phyloP scores from a whole-genome alignment of 1,139 yeast genomes.

The Candida sp. region DNA sequence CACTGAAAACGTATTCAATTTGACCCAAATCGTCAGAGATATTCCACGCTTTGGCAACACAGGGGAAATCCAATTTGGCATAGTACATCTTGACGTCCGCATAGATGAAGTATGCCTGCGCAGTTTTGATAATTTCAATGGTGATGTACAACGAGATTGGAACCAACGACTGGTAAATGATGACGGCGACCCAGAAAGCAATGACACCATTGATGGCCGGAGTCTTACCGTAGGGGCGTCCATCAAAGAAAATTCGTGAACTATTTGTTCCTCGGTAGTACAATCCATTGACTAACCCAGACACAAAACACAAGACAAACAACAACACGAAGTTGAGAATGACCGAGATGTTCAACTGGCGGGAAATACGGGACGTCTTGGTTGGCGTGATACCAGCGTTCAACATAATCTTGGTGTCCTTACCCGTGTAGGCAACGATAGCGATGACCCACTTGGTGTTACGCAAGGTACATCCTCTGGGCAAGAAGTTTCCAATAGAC shows the following conservation, averaged over 20 bases:
- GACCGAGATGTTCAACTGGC: slow-evolving; percentile 84
- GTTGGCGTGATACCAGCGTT: slow-evolving; percentile 95
- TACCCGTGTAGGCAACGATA: slow-evolving; percentile 86
- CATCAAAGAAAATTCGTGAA: slow-evolving; percentile 77
- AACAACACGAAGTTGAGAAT: slow-evolving; percentile 75
- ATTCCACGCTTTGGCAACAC: slow-evolving; percentile 97
- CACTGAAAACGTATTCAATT: slow-evolving; percentile 94
- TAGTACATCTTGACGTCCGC: slow-evolving; percentile 90
- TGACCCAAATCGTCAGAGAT: slow-evolving; percentile 98
- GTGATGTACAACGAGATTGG: slow-evolving; percentile 96
- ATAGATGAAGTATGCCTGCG: slow-evolving; percentile 92
- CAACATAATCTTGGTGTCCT: slow-evolving; percentile 90
- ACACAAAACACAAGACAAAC: slow-evolving; percentile 78
- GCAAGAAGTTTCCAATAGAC: slow-evolving; percentile 74
- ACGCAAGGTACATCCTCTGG: slow-evolving; percentile 92
- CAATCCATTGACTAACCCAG: slow-evolving; percentile 84
- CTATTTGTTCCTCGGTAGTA: slow-evolving; percentile 56
- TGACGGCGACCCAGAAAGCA: slow-evolving; percentile 87
- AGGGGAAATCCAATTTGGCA: slow-evolving; percentile 85
- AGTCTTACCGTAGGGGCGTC: slow-evolving; percentile 45
- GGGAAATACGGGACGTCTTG: slow-evolving; percentile 80
- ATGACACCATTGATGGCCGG: slow-evolving; percentile 83
- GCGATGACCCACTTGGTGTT: slow-evolving; percentile 97
- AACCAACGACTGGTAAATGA: slow-evolving; percentile 88
- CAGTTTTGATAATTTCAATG: slow-evolving; percentile 92